A percentile compares a stretch with the other conserved stretches of the same genome.
Evolutionary conservation across 1,284 basidiomycete species (phyloP).

Genomic region (Cryptococcus sp.): DNA sequence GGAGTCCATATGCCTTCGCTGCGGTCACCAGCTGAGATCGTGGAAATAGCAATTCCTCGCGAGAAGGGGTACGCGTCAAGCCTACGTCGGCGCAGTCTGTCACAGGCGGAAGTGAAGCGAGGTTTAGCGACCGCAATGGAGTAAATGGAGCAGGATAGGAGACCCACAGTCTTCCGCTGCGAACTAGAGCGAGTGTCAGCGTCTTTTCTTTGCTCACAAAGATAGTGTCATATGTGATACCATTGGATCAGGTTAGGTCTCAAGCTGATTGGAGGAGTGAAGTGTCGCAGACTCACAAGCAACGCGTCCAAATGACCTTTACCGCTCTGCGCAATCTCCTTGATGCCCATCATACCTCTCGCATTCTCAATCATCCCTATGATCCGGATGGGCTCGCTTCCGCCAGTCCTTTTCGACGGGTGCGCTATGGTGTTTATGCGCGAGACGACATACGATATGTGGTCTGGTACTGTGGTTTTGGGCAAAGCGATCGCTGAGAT

Average conservation of each 20-base stretch:
- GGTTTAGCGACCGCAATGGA: background rate
- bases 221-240: constrained; percentile 51
- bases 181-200: constrained; percentile 68
- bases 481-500: constrained; percentile 70
- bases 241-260: background rate
- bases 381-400: constrained; percentile 58
- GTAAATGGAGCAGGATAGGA: background rate
- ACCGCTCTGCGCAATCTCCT: constrained; percentile 40
- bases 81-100: constrained; percentile 75
- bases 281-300: constrained; percentile 23
- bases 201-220: constrained; percentile 62
- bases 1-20: constrained; percentile 79
- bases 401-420: constrained; percentile 25
- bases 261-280: background rate
- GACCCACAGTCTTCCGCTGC: constrained; percentile 82
- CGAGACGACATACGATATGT: constrained; percentile 66
- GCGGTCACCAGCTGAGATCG: constrained; percentile 81
- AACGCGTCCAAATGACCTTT: constrained; percentile 42
- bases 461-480: constrained; percentile 69
- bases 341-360: constrained; percentile 53
- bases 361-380: constrained; percentile 82
- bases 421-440: constrained; percentile 37
- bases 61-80: constrained; percentile 72
- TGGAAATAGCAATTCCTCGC: constrained; percentile 77
- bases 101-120: background rate